A percentile compares a stretch with the other conserved stretches of the same genome.
phyloP scores from a whole-genome alignment of 805 yeast species.

The Cyberlindnera subsufficiens region DNA sequence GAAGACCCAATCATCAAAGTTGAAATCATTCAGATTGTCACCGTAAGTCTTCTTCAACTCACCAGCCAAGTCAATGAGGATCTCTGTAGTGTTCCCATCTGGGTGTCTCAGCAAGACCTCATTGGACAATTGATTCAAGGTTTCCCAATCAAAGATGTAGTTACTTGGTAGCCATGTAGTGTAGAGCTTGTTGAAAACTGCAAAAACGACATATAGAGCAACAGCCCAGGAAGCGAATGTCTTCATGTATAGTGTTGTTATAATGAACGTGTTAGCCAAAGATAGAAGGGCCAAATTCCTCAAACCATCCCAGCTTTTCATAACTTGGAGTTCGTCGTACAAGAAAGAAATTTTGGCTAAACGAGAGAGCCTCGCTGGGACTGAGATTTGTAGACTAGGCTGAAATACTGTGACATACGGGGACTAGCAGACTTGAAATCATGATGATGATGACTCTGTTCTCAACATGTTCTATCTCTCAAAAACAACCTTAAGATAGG shows the following conservation, averaged over 20 bases:
- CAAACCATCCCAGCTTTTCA: too few relatives aligned
- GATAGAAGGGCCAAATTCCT: too few relatives aligned
- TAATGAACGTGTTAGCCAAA: too few relatives aligned
- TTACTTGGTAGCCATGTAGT: constrained; percentile 63
- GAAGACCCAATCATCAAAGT: constrained; percentile 85
- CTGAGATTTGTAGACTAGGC: too few relatives aligned
- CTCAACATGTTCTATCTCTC: too few relatives aligned
- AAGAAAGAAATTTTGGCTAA: too few relatives aligned
- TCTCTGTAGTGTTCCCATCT: constrained; percentile 52
- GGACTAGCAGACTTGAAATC: too few relatives aligned
- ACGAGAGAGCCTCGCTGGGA: too few relatives aligned
- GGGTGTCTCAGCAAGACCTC: constrained; percentile 48
- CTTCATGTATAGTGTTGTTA: neutral
- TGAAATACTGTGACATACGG: too few relatives aligned
- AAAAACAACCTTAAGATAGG: too few relatives aligned
- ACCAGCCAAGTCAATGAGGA: constrained; percentile 58
- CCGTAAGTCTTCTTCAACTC: constrained; percentile 64
- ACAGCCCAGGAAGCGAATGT: constrained; percentile 4
- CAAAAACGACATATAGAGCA: constrained; percentile 27
- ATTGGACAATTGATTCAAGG: constrained; percentile 52
- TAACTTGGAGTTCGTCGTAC: too few relatives aligned
- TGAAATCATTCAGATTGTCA: constrained; percentile 61
- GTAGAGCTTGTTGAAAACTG: constrained; percentile 36
- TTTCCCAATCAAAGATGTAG: constrained; percentile 65
- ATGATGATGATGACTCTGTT: too few relatives aligned